phyloP scores from a whole-genome alignment of 2,329 filamentous ascomycete species.

The Seiridium cupressi region DNA sequence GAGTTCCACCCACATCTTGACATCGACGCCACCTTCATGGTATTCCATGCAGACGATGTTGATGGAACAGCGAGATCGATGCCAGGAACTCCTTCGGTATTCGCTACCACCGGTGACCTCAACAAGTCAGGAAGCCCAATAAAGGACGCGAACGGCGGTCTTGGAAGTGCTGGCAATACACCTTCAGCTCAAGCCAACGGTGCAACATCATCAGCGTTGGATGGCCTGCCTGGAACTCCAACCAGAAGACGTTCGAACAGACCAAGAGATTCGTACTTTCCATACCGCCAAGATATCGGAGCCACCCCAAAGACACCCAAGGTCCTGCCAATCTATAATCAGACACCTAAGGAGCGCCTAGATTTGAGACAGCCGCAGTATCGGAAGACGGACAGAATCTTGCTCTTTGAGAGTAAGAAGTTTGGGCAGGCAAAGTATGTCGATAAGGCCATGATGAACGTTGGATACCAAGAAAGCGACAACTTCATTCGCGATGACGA shows the following conservation, averaged over 20 bases:
- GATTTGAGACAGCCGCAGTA: constrained; percentile 76
- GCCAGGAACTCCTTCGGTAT: constrained; percentile 32
- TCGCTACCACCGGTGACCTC: constrained; percentile 31
- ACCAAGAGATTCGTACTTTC: constrained; percentile 54
- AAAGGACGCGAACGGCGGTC: constrained; percentile 41
- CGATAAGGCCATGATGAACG: constrained; percentile 92
- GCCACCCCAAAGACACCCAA: constrained; percentile 56
- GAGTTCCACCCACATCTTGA: constrained; percentile 96
- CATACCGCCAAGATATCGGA: constrained; percentile 43
- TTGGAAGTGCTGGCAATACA: constrained; percentile 37
- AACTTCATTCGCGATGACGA: constrained; percentile 77
- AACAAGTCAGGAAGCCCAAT: constrained; percentile 45
- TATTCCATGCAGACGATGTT: constrained; percentile 81
- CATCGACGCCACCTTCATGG: constrained; percentile 75
- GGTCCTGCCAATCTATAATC: constrained; percentile 73
- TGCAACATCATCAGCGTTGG: constrained; percentile 21
- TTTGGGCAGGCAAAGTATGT: constrained; percentile 88
- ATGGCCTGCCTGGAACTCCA: constrained; percentile 32
- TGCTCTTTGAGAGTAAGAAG: constrained; percentile 79
- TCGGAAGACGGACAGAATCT: constrained; percentile 75
- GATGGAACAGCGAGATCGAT: constrained; percentile 65
- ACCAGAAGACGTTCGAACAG: constrained; percentile 42
- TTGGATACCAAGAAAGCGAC: constrained; percentile 95
- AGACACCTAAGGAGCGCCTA: constrained; percentile 76
- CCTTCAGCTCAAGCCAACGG: constrained; percentile 36